Conservation (phyloP, 2,329 filamentous ascomycete species). For the Fusarium sp. region DNA sequence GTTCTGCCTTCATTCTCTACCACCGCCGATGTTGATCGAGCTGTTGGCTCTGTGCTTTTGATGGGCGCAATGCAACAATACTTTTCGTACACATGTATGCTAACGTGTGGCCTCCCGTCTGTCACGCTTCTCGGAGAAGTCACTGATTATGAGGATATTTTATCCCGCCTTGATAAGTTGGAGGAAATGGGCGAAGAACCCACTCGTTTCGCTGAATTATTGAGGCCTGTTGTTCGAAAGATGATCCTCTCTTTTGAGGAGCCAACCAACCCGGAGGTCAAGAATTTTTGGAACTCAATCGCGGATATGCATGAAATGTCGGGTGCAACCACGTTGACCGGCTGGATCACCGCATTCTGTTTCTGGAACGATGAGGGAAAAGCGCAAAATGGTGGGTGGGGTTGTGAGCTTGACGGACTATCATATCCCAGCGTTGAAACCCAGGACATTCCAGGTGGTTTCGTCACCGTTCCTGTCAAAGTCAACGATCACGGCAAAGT, state of each 20-base stretch:
- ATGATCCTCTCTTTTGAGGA: background rate
- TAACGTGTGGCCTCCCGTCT: rapidly evolving
- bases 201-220: background rate
- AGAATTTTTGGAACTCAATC: background rate
- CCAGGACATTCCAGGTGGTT: background rate
- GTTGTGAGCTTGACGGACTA: background rate
- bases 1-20: background rate
- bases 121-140: background rate
- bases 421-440: background rate
- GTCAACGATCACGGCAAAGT: rapidly evolving
- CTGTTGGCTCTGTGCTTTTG: background rate
- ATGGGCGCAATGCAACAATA: background rate
- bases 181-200: background rate
- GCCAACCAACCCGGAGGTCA: background rate
- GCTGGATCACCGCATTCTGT: background rate
- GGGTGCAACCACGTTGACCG: background rate
- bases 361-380: background rate
- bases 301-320: rapidly evolving
- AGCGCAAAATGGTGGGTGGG: too few relatives aligned
- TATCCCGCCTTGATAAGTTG: background rate
- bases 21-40: background rate
- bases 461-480: background rate
- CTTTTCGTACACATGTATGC: rapidly evolving
- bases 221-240: background rate
- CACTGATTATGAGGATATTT: background rate